Evolutionary conservation across 257 asterid genomes (phyloP).

Genomic region (Penstemon barbatus): DNA sequence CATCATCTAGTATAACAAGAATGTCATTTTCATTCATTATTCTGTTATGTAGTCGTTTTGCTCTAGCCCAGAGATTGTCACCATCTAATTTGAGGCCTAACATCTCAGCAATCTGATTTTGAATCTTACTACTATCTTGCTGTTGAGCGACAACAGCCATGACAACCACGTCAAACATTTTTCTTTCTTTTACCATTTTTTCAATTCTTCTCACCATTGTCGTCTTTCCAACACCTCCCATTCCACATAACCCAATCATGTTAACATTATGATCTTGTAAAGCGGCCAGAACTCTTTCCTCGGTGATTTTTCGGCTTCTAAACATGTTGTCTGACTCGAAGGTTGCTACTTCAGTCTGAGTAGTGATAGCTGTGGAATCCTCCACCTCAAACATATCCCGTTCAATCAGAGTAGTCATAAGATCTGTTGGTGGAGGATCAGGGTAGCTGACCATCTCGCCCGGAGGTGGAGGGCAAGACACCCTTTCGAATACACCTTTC

Average conservation of each 20-base stretch:
- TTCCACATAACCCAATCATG: conserved; percentile 28
- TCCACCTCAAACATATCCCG: too few relatives aligned
- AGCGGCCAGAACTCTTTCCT: conserved; percentile 17
- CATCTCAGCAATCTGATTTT: conserved; percentile 20
- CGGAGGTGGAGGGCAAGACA: conserved; percentile 17
- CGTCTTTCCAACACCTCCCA: conserved; percentile 33
- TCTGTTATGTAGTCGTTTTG: background rate
- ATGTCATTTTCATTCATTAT: background rate
- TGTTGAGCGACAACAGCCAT: conserved; percentile 13
- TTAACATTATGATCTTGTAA: background rate
- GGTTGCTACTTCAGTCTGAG: background rate
- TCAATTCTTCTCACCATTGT: conserved; percentile 18
- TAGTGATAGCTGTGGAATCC: too few relatives aligned
- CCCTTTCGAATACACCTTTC: conserved; percentile 5
- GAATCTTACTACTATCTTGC: conserved; percentile 18
- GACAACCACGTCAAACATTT: conserved; percentile 20
- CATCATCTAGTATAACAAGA: conserved; percentile 37
- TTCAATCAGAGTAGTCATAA: too few relatives aligned
- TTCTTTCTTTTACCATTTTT: conserved; percentile 4
- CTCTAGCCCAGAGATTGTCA: background rate
- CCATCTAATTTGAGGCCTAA: conserved; percentile 10
- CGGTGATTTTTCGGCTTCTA: background rate
- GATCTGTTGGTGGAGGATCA: background rate
- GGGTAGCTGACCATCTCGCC: background rate
- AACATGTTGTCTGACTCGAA: background rate